Evolutionary conservation across 1,139 yeast species (phyloP).

Genomic region (Taphrina communis): DNA sequence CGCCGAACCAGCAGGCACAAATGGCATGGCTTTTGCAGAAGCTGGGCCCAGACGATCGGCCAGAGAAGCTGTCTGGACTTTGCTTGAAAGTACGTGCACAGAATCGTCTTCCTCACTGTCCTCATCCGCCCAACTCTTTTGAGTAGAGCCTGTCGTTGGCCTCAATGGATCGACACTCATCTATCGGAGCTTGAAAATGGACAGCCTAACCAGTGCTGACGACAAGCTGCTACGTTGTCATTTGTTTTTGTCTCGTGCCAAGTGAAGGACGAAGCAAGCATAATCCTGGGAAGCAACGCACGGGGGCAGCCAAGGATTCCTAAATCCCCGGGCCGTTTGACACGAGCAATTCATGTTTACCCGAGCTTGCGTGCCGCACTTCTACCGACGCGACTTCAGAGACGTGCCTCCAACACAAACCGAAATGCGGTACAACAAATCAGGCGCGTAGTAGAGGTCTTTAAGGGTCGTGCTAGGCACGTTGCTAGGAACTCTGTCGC

Average conservation of each 20-base stretch:
- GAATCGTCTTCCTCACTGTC: constrained; percentile 32
- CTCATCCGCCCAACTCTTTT: constrained; percentile 42
- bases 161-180: constrained; percentile 29
- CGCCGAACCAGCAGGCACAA: constrained; percentile 30
- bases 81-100: constrained; percentile 14
- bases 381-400: constrained; percentile 13
- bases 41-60: constrained; percentile 16
- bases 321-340: background rate
- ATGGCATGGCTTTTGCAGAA: constrained; percentile 24
- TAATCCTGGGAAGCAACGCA: no score
- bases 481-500: background rate
- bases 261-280: no score
- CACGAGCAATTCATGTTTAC: constrained; percentile 10
- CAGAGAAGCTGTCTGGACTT: constrained; percentile 9
- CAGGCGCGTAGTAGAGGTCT: constrained; percentile 1
- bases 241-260: background rate
- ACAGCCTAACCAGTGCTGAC: background rate
- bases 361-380: background rate
- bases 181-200: background rate
- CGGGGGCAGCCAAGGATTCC: background rate
- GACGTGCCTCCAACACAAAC: constrained; percentile 3
- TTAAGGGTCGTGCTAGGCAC: background rate
- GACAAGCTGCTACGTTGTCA: background rate
- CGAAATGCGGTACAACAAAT: background rate
- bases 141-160: constrained; percentile 27